Evolutionary conservation across 169 alveolate genomes (phyloP).

Genomic region (Plasmodium malariae): DNA sequence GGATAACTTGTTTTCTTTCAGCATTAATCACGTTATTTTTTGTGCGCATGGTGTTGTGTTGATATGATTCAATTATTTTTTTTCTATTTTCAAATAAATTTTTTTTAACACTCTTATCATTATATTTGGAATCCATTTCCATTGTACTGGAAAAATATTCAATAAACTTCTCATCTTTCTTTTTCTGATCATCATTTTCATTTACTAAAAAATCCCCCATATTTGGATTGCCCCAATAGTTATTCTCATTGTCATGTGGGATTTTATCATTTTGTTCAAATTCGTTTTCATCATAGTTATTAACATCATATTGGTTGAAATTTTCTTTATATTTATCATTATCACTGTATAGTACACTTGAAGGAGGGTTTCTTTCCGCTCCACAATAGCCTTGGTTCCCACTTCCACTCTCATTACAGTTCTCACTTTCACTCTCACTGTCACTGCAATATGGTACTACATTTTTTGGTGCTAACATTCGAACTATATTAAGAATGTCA

Average conservation of each 20-base stretch:
- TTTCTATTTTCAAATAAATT: constrained; percentile 65
- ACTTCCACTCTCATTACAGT: background rate
- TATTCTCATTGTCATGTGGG: background rate
- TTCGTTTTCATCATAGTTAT: background rate
- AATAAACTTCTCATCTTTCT: constrained; percentile 12
- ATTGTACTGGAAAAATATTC: constrained; percentile 38
- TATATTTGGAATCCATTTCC: constrained; percentile 46
- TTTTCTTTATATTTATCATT: background rate
- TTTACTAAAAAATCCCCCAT: background rate
- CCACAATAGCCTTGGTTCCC: background rate
- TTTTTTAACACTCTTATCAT: constrained; percentile 62
- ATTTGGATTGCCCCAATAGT: background rate
- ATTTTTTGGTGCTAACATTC: constrained; percentile 83
- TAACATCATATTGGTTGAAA: background rate
- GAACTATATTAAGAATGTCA: constrained; percentile 81
- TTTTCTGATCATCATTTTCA: background rate
- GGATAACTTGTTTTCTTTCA: constrained; percentile 27
- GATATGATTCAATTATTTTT: constrained; percentile 59
- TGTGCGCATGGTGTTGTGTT: background rate
- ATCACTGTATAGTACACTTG: background rate
- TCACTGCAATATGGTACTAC: constrained; percentile 61
- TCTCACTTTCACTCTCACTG: constrained; percentile 27
- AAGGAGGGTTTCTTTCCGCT: background rate
- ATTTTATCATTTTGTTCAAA: background rate
- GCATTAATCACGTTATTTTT: background rate